Evolutionary conservation across 2,329 filamentous ascomycete species (phyloP).

Genomic region (Emericellopsis atlantica): DNA sequence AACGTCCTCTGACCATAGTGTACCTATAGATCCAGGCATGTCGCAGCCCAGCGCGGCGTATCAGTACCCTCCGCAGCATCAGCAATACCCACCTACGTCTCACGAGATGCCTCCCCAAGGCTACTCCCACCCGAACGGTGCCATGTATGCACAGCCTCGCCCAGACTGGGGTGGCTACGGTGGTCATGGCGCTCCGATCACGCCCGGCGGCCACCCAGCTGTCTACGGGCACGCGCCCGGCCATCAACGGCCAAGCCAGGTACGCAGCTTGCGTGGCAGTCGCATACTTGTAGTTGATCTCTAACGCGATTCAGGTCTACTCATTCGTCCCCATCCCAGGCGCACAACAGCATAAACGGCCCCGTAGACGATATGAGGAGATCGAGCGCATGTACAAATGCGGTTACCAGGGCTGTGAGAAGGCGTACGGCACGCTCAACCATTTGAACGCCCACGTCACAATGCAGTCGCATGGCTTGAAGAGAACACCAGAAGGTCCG

Average conservation of each 20-base stretch:
- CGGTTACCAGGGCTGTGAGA: constrained; percentile 96
- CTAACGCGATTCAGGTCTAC: constrained; percentile 53
- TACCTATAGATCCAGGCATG: constrained; percentile 99
- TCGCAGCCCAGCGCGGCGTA: constrained; percentile 88
- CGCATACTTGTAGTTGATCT: not conserved
- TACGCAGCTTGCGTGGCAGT: constrained; percentile 18
- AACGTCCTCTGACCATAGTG: constrained; percentile 79
- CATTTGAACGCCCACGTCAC: constrained; percentile 97
- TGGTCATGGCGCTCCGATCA: constrained; percentile 34
- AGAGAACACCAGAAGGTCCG: constrained; percentile 91
- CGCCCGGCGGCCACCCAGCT: constrained; percentile 34
- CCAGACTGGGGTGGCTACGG: constrained; percentile 65
- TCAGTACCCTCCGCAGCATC: constrained; percentile 62
- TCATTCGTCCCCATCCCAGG: constrained; percentile 97
- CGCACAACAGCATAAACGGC: constrained; percentile 92
- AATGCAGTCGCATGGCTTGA: constrained; percentile 93
- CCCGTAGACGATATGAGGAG: constrained; percentile 86
- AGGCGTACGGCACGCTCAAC: constrained; percentile 95
- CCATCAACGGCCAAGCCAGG: constrained; percentile 45
- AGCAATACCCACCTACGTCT: constrained; percentile 63
- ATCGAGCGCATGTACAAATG: constrained; percentile 99
- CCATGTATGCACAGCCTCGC: constrained; percentile 56
- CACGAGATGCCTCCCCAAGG: constrained; percentile 81
- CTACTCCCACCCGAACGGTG: constrained; percentile 40
- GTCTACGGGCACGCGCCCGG: constrained; percentile 43